phyloP scores from a whole-genome alignment of 768 basidiomycete genomes.

The Termitomyces sp. region DNA sequence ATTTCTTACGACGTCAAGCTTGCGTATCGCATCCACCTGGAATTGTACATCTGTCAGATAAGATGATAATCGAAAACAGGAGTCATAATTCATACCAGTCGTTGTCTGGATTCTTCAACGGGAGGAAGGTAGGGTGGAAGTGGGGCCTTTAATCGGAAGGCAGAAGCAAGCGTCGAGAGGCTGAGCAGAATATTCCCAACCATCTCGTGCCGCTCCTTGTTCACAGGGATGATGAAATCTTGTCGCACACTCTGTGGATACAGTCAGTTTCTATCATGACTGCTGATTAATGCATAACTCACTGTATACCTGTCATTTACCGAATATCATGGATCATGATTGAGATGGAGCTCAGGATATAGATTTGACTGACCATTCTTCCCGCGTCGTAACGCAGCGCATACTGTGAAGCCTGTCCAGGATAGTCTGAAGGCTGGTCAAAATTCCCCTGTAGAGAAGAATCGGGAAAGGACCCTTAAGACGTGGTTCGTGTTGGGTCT shows the following conservation, averaged over 20 bases:
- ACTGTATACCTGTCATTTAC: constrained; percentile 60
- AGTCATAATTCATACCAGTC: constrained; percentile 46
- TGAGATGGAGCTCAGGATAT: constrained; percentile 7
- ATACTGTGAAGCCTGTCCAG: constrained; percentile 90
- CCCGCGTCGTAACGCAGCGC: constrained; percentile 93
- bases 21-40: constrained; percentile 78
- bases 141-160: constrained; percentile 82
- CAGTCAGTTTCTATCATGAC: background rate
- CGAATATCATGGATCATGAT: background rate
- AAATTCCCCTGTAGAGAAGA: constrained; percentile 72
- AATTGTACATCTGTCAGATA: background rate
- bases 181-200: constrained; percentile 92
- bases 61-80: background rate
- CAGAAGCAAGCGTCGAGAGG: constrained; percentile 74
- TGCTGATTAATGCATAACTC: constrained; percentile 18
- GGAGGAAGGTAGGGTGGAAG: constrained; percentile 96
- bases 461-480: constrained; percentile 95
- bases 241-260: constrained; percentile 60
- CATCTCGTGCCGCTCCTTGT: constrained; percentile 86
- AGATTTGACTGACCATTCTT: constrained; percentile 69
- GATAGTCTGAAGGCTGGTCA: constrained; percentile 80
- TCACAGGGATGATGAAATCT: constrained; percentile 91
- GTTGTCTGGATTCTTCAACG: constrained; percentile 76
- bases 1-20: constrained; percentile 82
- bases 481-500: constrained; percentile 90